Evolutionary conservation across 257 asterid species (phyloP).

Genomic region (Galeopsis tetrahit): DNA sequence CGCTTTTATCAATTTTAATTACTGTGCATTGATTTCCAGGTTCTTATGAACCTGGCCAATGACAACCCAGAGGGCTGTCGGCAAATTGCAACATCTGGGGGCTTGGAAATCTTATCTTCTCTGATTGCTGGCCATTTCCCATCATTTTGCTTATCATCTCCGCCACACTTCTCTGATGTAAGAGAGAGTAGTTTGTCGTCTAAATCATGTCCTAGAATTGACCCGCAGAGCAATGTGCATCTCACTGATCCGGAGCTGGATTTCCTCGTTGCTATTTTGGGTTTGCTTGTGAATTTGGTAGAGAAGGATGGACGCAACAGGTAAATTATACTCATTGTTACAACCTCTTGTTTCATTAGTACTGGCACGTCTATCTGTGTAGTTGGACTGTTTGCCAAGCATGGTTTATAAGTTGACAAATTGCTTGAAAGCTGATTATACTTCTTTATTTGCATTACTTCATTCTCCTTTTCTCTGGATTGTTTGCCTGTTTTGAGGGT

Average conservation of each 20-base stretch:
- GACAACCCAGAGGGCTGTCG: conserved; percentile 76
- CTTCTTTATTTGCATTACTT: conserved; percentile 1
- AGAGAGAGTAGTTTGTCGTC: conserved; percentile 39
- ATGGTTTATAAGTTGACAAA: neutral
- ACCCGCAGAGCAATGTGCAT: conserved; percentile 40
- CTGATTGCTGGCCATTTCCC: conserved; percentile 71
- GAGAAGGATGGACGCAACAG: conserved; percentile 75
- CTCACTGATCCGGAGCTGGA: conserved; percentile 75
- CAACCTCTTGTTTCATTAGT: conserved; percentile 5
- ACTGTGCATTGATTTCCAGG: conserved; percentile 50
- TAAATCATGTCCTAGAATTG: conserved; percentile 42
- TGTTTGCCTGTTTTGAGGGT: neutral
- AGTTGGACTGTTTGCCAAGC: conserved; percentile 2
- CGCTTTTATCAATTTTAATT: conserved; percentile 12
- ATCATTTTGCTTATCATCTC: conserved; percentile 44
- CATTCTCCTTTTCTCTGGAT: neutral
- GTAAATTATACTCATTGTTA: conserved; percentile 37
- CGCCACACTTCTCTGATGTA: conserved; percentile 30
- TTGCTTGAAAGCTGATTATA: conserved; percentile 2
- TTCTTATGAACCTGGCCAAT: conserved; percentile 77
- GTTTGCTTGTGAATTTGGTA: conserved; percentile 86
- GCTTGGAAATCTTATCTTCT: conserved; percentile 68
- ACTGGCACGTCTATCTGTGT: neutral
- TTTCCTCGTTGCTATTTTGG: conserved; percentile 81
- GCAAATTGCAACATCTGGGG: conserved; percentile 73